Evolutionary conservation across 2,329 filamentous ascomycete species (phyloP).

Genomic region (Fonsecaea nubica): DNA sequence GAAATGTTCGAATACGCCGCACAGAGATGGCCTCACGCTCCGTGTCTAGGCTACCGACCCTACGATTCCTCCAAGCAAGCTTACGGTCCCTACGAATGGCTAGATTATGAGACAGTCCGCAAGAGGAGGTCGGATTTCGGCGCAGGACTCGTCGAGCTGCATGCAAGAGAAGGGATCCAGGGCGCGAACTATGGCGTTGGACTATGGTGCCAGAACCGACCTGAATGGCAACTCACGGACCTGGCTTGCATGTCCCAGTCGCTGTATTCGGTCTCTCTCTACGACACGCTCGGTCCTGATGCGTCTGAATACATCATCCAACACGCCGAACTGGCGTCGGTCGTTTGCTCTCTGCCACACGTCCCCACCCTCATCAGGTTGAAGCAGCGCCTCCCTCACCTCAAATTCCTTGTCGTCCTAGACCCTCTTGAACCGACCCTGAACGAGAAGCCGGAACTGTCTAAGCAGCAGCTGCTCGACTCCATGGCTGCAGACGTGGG

Average conservation of each 20-base stretch:
- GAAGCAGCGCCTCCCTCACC: conserved; percentile 73
- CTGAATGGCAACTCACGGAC: conserved; percentile 90
- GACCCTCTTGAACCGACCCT: conserved; percentile 77
- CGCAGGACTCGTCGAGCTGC: conserved; percentile 81
- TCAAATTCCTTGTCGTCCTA: conserved; percentile 88
- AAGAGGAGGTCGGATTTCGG: conserved; percentile 83
- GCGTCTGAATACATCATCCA: conserved; percentile 95
- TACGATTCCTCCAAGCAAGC: conserved; percentile 77
- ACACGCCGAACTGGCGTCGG: conserved; percentile 76
- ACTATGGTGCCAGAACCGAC: conserved; percentile 84
- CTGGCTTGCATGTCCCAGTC: conserved; percentile 85
- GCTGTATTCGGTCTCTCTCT: conserved; percentile 89
- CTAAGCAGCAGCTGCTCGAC: conserved; percentile 79
- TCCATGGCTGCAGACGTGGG: conserved; percentile 74
- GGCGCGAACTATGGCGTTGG: conserved; percentile 75
- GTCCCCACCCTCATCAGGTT: conserved; percentile 82
- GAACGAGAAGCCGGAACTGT: conserved; percentile 73
- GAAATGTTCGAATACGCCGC: conserved; percentile 76
- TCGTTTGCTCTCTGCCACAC: conserved; percentile 80
- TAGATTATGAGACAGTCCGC: conserved; percentile 80
- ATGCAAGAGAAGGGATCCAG: conserved; percentile 72
- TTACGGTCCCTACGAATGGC: conserved; percentile 80
- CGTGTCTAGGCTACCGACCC: conserved; percentile 78
- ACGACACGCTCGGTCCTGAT: conserved; percentile 92
- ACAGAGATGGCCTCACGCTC: conserved; percentile 46